A percentile compares a stretch with the other conserved stretches of the same genome.
Conservation (phyloP, 805 yeast species). For the Wickerhamomyces chambardii region DNA sequence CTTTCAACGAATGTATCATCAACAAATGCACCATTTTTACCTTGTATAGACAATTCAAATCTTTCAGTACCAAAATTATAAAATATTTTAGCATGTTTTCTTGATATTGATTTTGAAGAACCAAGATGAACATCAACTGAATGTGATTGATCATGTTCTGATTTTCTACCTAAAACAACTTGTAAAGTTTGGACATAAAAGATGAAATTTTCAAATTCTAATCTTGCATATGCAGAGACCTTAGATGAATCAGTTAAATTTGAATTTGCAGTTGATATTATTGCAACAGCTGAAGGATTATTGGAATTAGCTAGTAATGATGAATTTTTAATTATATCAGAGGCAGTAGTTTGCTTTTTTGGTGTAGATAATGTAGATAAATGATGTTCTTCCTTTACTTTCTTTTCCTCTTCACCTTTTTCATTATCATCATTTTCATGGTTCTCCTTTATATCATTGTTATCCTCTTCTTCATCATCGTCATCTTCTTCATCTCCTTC, state of each 20-base stretch:
- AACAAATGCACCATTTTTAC: conserved; percentile 95
- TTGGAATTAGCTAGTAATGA: neutral
- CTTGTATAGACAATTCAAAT: conserved; percentile 85
- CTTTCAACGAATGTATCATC: conserved; percentile 84
- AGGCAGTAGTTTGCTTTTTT: neutral
- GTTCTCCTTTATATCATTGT: neutral
- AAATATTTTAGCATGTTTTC: conserved; percentile 92
- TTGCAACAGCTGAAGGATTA: neutral
- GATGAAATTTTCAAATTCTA: conserved; percentile 88
- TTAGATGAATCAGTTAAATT: conserved; percentile 17
- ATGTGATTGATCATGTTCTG: conserved; percentile 59
- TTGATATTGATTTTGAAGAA: conserved; percentile 83
- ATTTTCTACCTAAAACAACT: conserved; percentile 84
- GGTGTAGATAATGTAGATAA: neutral
- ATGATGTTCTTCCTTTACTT: no score
- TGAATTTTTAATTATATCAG: neutral
- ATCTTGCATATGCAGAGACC: conserved; percentile 49
- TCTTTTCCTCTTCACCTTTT: neutral
- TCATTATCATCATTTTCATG: neutral
- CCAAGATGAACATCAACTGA: conserved; percentile 91
- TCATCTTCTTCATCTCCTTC: neutral
- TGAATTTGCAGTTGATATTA: neutral
- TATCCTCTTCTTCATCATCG: neutral
- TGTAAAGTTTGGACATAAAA: conserved; percentile 96
- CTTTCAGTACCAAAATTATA: conserved; percentile 95